A percentile compares a stretch with the other conserved stretches of the same genome.
Evolutionary conservation across 495 filamentous ascomycete genomes (phyloP).

Genomic region (Saxophila tyrrhenica): DNA sequence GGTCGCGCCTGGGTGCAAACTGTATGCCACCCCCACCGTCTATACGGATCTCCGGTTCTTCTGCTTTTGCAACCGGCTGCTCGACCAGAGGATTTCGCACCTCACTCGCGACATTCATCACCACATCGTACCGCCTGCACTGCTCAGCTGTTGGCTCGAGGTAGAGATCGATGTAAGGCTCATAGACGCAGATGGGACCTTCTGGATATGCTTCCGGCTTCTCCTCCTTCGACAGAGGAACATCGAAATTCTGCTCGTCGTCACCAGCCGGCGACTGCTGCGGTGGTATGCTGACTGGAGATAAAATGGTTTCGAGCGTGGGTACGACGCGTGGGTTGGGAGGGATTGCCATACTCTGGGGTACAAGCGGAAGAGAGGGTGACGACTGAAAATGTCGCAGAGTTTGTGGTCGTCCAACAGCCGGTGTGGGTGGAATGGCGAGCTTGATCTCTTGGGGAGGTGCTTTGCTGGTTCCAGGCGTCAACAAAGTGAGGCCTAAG

Average conservation of each 20-base stretch:
- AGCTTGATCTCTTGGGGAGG: conserved; percentile 21
- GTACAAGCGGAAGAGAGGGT: conserved; percentile 45
- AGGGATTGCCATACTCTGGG: conserved; percentile 1
- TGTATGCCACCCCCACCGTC: conserved; percentile 27
- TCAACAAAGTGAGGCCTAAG: conserved; percentile 58
- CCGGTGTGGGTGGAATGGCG: conserved; percentile 32
- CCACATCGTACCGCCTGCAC: conserved; percentile 75
- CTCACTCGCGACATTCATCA: conserved; percentile 92
- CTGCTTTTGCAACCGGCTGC: background rate
- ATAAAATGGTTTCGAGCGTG: conserved; percentile 15
- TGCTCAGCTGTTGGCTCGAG: conserved; percentile 80
- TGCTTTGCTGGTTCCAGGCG: conserved; percentile 37
- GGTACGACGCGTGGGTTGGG: background rate
- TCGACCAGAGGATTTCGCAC: conserved; percentile 71
- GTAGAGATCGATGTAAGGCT: conserved; percentile 85
- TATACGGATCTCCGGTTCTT: conserved; percentile 19
- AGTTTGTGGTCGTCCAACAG: conserved; percentile 23
- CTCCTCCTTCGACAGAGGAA: conserved; percentile 64
- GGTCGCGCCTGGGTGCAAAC: conserved; percentile 19
- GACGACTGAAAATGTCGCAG: conserved; percentile 61
- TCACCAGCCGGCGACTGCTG: conserved; percentile 27
- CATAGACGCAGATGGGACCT: conserved; percentile 84
- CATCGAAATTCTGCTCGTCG: conserved; percentile 66
- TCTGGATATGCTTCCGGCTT: conserved; percentile 86
- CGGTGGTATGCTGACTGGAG: conserved; percentile 2